These are phyloP conservation scores for Yamadazyma triangularis DNA, from an alignment of 1,139 yeast species.

Conservation along the genomic window DNA sequence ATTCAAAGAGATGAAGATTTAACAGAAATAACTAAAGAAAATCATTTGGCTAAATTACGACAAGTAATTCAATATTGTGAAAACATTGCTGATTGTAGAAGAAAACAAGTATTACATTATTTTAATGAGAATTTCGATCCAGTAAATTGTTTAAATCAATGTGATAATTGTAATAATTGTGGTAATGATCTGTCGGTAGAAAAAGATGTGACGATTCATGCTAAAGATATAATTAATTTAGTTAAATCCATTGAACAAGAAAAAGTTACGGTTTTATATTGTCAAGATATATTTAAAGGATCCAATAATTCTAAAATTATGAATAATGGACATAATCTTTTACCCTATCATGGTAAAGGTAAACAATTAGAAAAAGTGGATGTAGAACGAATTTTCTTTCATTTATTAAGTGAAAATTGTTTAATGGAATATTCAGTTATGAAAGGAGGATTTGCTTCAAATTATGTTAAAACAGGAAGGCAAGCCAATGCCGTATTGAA, in stretches of 20 bases:
- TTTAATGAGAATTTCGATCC: constrained; percentile 81
- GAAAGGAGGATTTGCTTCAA: constrained; percentile 74
- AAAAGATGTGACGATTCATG: constrained; percentile 66
- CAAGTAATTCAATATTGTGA: constrained; percentile 93
- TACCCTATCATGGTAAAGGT: constrained; percentile 69
- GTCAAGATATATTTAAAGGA: constrained; percentile 84
- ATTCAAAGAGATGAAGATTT: constrained; percentile 73
- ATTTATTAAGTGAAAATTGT: constrained; percentile 63
- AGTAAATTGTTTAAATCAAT: constrained; percentile 59
- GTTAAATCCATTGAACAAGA: constrained; percentile 53
- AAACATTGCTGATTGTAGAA: constrained; percentile 82
- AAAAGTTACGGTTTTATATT: constrained; percentile 71
- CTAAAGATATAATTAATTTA: constrained; percentile 55
- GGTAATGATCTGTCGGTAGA: constrained; percentile 42
- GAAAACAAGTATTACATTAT: constrained; percentile 83
- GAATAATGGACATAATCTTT: constrained; percentile 56
- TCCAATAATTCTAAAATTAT: constrained; percentile 59
- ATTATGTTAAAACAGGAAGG: constrained; percentile 63
- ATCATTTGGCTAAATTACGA: constrained; percentile 70
- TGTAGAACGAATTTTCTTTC: constrained; percentile 78
- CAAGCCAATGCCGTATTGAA: constrained; percentile 44
- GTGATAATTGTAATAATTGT: constrained; percentile 78
- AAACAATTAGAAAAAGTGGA: constrained; percentile 58
- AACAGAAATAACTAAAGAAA: constrained; percentile 62
- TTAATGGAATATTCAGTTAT: constrained; percentile 68